Evolutionary conservation across 2,329 filamentous ascomycete species (phyloP), one percentile per base, ranked within the genome.

Genomic region (Alternaria brassicicola): DNA sequence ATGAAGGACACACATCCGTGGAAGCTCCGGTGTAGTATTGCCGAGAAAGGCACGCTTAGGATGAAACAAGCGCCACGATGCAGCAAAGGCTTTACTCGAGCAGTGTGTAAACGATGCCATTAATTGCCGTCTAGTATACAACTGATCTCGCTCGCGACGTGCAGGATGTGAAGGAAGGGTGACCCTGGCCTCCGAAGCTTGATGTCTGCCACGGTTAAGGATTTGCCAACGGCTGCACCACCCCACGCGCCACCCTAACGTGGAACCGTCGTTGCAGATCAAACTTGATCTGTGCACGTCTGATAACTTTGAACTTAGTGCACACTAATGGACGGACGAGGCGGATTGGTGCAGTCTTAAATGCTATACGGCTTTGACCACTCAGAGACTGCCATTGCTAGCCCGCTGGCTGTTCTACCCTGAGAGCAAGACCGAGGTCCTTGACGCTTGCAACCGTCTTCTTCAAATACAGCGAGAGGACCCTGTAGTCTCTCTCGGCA

Each of bases 241-340:
- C 65, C 67, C 68, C 68, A 72, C 66, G 66, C 63, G 56, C 52
- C 62, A 58, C 57, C 42, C 61, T 59, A 70, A 70, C 69, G 70
- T 73, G 67, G 67, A 68, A 63, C 67, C 68, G 65, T 70, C 64
- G 67, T 62, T 46, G 74, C 64, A 75, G 71, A 75, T 76, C 74
- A 68, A 59, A 46, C 61, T 58, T 59, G 63, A 57, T 50, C 58
- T 64, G 65, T 65, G 59, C 60, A 58, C 57, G 57, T 61, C 53
- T 63, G 64, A 53, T 65, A 61, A 62, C 61, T 63, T 66, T 67
- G 60, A 61, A 31, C 26, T 59, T 68, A 65, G 64, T 56, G 62
- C 52, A 48, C 49, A 50, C 62, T 66, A 65, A 61, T 43, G 38
- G 41, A 41, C 47, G 38, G 41, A 41, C 64, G 60, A 67, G 65